Evolutionary conservation across 2,329 filamentous ascomycete species (phyloP).

Genomic region (Tympanopsis confertula): DNA sequence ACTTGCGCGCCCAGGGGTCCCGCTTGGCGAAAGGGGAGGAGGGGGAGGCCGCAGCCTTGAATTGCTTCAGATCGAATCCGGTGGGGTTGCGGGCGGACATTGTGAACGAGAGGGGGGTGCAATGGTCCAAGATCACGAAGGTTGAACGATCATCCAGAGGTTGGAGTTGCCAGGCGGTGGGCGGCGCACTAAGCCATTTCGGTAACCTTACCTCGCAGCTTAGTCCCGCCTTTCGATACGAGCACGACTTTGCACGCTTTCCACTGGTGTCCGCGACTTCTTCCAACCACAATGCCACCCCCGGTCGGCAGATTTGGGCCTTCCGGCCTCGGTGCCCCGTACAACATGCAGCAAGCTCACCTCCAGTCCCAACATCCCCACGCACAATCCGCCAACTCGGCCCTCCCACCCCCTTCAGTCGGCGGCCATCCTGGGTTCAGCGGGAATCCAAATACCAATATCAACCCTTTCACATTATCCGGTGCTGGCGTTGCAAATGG

Average conservation of each 20-base stretch:
- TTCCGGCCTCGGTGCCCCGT: background rate
- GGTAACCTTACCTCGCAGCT: no score
- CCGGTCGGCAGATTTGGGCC: background rate
- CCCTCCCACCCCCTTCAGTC: constrained; percentile 40
- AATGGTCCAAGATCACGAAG: no score
- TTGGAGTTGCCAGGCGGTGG: no score
- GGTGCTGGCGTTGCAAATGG: constrained; percentile 24
- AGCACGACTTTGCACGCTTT: no score
- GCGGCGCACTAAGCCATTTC: no score
- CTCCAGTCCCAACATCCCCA: constrained; percentile 27
- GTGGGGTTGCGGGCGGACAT: no score
- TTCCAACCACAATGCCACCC: background rate
- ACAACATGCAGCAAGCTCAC: constrained; percentile 22
- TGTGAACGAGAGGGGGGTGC: no score
- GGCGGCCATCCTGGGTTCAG: constrained; percentile 41
- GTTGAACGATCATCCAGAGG: no score
- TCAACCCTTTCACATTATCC: constrained; percentile 36
- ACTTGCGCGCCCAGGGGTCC: background rate
- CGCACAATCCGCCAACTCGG: constrained; percentile 29
- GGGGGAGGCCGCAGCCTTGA: background rate
- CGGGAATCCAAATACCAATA: constrained; percentile 37
- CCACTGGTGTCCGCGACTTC: no score
- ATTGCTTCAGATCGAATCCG: background rate
- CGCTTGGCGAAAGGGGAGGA: background rate
- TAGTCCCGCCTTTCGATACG: no score